Conservation (phyloP, 768 basidiomycete genomes). For the Ramaria sp. region DNA sequence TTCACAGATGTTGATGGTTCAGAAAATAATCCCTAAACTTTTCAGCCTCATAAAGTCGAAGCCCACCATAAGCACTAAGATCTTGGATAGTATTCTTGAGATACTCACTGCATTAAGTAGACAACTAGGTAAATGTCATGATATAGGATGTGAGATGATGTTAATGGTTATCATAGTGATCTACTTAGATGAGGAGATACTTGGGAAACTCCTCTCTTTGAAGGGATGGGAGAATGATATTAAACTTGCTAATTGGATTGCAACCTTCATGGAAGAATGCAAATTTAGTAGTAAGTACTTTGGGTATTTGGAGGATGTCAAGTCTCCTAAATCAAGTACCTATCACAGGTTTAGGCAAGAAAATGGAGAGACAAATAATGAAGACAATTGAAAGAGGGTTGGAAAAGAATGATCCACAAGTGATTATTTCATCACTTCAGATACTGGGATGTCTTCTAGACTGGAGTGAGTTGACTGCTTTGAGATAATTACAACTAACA, state of each 20-base stretch:
- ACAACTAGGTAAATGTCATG: not conserved
- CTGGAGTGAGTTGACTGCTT: too few relatives aligned
- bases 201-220: not conserved
- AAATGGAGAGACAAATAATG: not conserved
- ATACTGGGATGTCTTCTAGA: too few relatives aligned
- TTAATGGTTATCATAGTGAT: not conserved
- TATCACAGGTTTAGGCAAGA: not conserved
- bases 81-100: not conserved
- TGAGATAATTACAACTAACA: too few relatives aligned
- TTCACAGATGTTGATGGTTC: not conserved
- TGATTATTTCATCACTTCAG: too few relatives aligned
- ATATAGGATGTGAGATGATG: not conserved
- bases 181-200: not conserved
- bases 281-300: not conserved
- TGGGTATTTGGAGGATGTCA: not conserved
- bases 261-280: not conserved
- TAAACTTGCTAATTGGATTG: not conserved
- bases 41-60: not conserved
- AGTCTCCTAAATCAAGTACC: not conserved
- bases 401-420: too few relatives aligned
- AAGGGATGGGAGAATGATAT: not conserved
- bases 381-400: too few relatives aligned
- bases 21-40: not conserved
- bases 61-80: not conserved
- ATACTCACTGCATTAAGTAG: not conserved